Percentiles rank a stretch among this genome's conserved stretches.
These are phyloP conservation scores for Nitzschia putrida DNA, from an alignment of 108 stramenopile genomes.

Conservation along the genomic window DNA sequence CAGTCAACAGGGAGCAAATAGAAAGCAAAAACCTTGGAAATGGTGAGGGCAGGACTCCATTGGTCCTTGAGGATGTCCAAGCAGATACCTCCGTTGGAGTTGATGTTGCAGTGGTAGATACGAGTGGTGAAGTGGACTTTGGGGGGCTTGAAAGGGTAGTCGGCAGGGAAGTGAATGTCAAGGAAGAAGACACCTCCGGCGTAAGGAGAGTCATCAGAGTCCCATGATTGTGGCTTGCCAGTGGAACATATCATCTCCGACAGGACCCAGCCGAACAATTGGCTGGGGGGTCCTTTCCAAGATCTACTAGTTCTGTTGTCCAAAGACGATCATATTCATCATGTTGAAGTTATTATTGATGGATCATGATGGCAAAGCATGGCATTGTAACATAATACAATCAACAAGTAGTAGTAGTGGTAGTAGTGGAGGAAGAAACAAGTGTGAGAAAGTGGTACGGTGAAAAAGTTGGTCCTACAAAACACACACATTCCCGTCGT, in stretches of 20 bases:
- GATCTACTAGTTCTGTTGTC: conserved; percentile 89
- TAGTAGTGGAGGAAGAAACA: conserved; percentile 1
- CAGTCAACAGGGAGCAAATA: conserved; percentile 97
- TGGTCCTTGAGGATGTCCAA: conserved; percentile 99
- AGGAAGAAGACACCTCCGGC: conserved; percentile 96
- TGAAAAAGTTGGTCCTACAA: too few species aligned
- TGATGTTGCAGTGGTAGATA: conserved; percentile 99
- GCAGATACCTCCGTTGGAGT: conserved; percentile 98
- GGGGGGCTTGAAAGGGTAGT: conserved; percentile 97
- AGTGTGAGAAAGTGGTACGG: not conserved
- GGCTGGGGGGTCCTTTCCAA: conserved; percentile 98
- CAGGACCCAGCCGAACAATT: conserved; percentile 99
- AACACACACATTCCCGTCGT: too few species aligned
- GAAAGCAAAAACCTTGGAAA: conserved; percentile 97
- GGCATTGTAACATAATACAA: not conserved
- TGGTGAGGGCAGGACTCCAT: conserved; percentile 99
- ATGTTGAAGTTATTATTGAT: too few species aligned
- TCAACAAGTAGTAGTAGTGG: not conserved
- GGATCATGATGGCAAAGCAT: too few species aligned
- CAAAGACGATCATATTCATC: too few species aligned
- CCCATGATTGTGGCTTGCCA: conserved; percentile 99
- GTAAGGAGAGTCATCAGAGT: conserved; percentile 96
- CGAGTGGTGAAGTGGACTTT: conserved; percentile 97
- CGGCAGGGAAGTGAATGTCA: conserved; percentile 96
- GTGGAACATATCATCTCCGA: conserved; percentile 98